Evolutionary conservation across 2,329 filamentous ascomycete species (phyloP).

Genomic region (Alternaria metachromatica): DNA sequence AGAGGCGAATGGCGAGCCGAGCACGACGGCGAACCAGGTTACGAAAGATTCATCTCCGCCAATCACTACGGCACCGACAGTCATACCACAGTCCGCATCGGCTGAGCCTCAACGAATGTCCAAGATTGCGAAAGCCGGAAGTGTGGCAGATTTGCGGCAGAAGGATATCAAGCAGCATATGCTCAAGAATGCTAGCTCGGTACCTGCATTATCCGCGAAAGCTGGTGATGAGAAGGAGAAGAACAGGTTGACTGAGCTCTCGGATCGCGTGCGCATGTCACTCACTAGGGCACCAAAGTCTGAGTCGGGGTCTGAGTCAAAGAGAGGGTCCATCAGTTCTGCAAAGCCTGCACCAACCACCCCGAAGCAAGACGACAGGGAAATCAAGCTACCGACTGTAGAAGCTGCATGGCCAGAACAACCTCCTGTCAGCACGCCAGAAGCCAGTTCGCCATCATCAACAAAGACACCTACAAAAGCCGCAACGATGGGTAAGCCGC

Average conservation of each 20-base stretch:
- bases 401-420: constrained; percentile 3
- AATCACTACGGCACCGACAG: neutral
- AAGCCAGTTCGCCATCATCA: neutral
- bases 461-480: neutral
- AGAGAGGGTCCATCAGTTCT: constrained; percentile 14
- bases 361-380: constrained; percentile 12
- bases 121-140: constrained; percentile 36
- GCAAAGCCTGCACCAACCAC: constrained; percentile 14
- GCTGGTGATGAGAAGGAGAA: constrained; percentile 28
- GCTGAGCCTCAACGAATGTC: constrained; percentile 9
- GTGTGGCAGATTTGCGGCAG: constrained; percentile 35
- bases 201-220: constrained; percentile 30
- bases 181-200: constrained; percentile 38
- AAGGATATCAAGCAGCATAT: constrained; percentile 29
- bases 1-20: constrained; percentile 14
- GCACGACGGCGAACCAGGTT: constrained; percentile 2
- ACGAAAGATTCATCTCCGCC: constrained; percentile 13
- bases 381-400: constrained; percentile 1
- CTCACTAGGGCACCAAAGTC: constrained; percentile 34
- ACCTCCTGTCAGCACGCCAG: neutral
- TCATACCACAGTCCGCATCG: neutral
- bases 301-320: constrained; percentile 32
- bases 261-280: constrained; percentile 36
- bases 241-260: constrained; percentile 19
- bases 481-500: constrained; percentile 19